Evolutionary conservation across 257 asterid genomes (phyloP).

Genomic region (Salvia splendens): DNA sequence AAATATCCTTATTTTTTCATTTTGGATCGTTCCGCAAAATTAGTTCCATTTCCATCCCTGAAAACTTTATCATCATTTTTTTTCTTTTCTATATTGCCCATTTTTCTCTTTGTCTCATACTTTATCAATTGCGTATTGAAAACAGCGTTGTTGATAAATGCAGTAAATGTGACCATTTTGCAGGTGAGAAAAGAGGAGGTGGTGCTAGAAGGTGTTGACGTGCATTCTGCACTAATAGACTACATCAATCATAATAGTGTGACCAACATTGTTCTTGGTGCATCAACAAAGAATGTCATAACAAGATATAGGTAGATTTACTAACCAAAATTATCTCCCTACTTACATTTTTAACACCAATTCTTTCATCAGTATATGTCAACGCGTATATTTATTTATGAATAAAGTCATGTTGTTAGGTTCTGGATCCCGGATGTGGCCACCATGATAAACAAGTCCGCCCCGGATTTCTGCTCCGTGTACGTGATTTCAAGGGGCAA

Average conservation of each 20-base stretch:
- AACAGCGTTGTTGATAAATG: no score
- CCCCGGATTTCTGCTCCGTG: constrained; percentile 76
- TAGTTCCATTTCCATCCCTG: background rate
- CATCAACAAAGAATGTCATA: constrained; percentile 31
- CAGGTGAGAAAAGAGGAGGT: constrained; percentile 59
- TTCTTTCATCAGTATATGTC: background rate
- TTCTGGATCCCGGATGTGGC: constrained; percentile 65
- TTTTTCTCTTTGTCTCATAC: no score
- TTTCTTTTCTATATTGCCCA: no score
- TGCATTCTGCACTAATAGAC: constrained; percentile 53
- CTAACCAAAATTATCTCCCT: background rate
- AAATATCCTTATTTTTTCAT: no score
- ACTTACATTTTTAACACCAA: background rate
- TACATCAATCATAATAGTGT: constrained; percentile 50
- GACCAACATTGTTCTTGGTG: constrained; percentile 65
- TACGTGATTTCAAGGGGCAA: constrained; percentile 67
- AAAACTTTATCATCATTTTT: background rate
- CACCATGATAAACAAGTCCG: constrained; percentile 62
- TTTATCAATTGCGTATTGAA: no score
- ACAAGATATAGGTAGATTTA: constrained; percentile 18
- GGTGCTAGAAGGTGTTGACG: constrained; percentile 56
- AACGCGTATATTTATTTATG: background rate
- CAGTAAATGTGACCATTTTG: constrained; percentile 2
- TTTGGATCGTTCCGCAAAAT: no score
- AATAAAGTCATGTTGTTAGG: constrained; percentile 10